These are phyloP conservation scores for Aspergillus sp. DNA, from an alignment of 2,329 filamentous ascomycete species.

Conservation along the genomic window DNA sequence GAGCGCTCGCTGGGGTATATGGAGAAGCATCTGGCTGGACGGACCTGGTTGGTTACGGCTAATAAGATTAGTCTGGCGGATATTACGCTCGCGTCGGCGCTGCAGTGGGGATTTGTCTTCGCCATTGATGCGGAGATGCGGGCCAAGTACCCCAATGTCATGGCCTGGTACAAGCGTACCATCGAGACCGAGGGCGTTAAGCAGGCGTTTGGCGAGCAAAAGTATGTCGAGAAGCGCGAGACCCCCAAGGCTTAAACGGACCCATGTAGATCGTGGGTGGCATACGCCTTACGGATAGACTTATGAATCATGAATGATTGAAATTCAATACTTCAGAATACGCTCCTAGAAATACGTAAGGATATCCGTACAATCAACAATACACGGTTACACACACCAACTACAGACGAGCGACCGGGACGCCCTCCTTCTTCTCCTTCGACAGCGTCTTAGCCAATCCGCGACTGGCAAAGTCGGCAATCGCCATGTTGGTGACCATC, in stretches of 20 bases:
- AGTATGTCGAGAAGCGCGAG: slow-evolving; percentile 23
- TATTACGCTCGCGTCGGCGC: slow-evolving; percentile 21
- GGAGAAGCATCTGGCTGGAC: slow-evolving; percentile 18
- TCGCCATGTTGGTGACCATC: slow-evolving; percentile 52
- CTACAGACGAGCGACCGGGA: slow-evolving; percentile 24
- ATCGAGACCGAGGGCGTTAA: slow-evolving; percentile 20
- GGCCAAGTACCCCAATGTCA: slow-evolving; percentile 19
- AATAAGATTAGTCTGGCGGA: slow-evolving; percentile 29
- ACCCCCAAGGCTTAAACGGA: neutral
- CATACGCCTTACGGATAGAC: neutral
- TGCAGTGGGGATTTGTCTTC: slow-evolving; percentile 25
- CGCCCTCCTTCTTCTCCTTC: slow-evolving; percentile 9
- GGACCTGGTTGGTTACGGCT: slow-evolving; percentile 21
- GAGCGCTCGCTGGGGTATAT: slow-evolving; percentile 19
- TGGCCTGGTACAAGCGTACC: slow-evolving; percentile 23
- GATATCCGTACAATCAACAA: neutral
- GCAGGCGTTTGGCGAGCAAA: slow-evolving; percentile 26
- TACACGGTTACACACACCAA: neutral
- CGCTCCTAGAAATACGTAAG: neutral
- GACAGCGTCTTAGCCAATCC: slow-evolving; percentile 35
- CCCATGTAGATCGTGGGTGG: neutral
- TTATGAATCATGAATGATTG: neutral
- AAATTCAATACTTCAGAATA: neutral
- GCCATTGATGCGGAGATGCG: slow-evolving; percentile 27
- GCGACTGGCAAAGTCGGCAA: slow-evolving; percentile 46